A percentile compares a stretch with the other conserved stretches of the same genome.
Evolutionary conservation across 2,329 filamentous ascomycete genomes (phyloP).

Genomic region (Kalaharituber pfeilii): DNA sequence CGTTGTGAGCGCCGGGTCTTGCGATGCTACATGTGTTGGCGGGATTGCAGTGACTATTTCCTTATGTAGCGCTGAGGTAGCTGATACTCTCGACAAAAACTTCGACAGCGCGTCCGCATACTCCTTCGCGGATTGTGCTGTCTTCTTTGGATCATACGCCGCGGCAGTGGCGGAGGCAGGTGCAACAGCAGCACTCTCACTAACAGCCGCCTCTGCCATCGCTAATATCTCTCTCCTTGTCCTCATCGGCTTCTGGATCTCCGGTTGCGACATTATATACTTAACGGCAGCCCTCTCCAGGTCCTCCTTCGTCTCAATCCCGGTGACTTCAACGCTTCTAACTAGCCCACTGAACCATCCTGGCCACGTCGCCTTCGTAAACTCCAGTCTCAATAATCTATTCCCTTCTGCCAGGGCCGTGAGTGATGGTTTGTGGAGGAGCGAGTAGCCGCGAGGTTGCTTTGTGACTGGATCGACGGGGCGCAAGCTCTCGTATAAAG

Average conservation of each 20-base stretch:
- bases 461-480: slow-evolving; percentile 12
- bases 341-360: background rate
- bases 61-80: slow-evolving; percentile 9
- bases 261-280: background rate
- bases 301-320: slow-evolving; percentile 3
- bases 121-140: slow-evolving; percentile 5
- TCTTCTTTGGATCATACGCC: slow-evolving; percentile 5
- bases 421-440: slow-evolving; percentile 7
- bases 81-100: slow-evolving; percentile 7
- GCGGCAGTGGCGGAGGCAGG: slow-evolving; percentile 1
- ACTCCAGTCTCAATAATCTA: slow-evolving; percentile 12
- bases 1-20: slow-evolving; percentile 9
- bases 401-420: background rate
- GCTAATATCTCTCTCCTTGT: background rate
- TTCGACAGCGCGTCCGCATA: slow-evolving; percentile 8
- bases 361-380: slow-evolving; percentile 14
- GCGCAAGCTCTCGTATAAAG: slow-evolving; percentile 13
- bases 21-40: background rate
- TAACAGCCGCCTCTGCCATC: no score
- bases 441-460: slow-evolving; percentile 17
- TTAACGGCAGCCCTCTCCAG: slow-evolving; percentile 4
- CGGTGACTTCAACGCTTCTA: slow-evolving; percentile 1
- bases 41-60: no score
- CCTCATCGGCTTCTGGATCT: background rate
- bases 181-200: background rate